These are phyloP conservation scores for Dictyophora rubrovolvata DNA, from an alignment of 768 basidiomycete species.

Conservation along the genomic window DNA sequence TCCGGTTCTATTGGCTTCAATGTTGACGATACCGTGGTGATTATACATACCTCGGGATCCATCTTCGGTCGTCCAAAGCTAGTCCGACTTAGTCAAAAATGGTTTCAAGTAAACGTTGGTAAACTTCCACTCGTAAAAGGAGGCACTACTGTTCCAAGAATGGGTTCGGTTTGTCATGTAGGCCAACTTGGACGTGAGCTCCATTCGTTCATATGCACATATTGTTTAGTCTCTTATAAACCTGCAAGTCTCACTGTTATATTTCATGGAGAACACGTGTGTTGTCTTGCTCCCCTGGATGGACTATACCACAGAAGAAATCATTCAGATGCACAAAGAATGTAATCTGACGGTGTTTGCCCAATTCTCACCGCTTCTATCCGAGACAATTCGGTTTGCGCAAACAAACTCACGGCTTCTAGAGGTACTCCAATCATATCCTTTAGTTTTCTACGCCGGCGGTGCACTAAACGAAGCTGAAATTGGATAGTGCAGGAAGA, in stretches of 20 bases:
- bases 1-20: background rate
- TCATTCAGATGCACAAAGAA: background rate
- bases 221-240: background rate
- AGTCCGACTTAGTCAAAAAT: background rate
- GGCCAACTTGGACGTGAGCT: background rate
- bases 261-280: background rate
- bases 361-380: background rate
- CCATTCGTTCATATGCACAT: background rate
- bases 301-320: background rate
- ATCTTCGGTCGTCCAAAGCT: background rate
- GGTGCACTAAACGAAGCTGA: background rate
- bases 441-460: background rate
- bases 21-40: background rate
- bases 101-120: background rate
- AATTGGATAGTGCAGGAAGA: background rate
- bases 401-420: background rate
- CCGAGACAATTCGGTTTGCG: background rate
- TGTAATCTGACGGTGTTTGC: background rate
- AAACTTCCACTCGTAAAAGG: background rate
- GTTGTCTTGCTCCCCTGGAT: background rate
- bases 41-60: background rate
- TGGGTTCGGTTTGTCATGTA: background rate
- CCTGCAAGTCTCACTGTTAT: background rate
- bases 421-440: background rate
- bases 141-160: background rate